A percentile compares a stretch with the other conserved stretches of the same genome.
Evolutionary conservation across 352 stramenopile genomes (phyloP).

Genomic region (Globisporangium uncinulatum): DNA sequence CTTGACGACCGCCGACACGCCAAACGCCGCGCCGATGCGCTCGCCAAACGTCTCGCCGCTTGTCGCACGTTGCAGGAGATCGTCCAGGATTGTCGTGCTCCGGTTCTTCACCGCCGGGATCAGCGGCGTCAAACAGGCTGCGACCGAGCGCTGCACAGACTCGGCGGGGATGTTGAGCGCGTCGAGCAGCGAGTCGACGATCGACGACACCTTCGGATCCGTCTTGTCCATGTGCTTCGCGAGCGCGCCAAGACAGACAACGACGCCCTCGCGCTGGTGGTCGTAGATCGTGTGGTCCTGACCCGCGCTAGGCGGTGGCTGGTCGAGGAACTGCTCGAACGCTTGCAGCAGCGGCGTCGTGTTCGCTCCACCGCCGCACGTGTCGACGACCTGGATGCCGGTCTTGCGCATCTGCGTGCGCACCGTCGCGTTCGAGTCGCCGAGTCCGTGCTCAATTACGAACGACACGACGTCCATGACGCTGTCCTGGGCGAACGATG

Average conservation of each 20-base stretch:
- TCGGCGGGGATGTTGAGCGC: constrained; percentile 90
- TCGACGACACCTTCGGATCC: constrained; percentile 86
- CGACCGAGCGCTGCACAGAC: constrained; percentile 90
- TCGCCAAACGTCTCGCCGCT: constrained; percentile 80
- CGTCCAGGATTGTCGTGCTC: constrained; percentile 67
- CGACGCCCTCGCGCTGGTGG: constrained; percentile 85
- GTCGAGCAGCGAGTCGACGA: constrained; percentile 84
- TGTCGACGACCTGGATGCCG: constrained; percentile 71
- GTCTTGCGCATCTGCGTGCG: constrained; percentile 84
- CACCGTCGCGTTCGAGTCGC: constrained; percentile 63
- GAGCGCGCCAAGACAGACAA: constrained; percentile 87
- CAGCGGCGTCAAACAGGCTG: constrained; percentile 87
- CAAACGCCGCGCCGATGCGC: constrained; percentile 93
- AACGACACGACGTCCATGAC: constrained; percentile 72
- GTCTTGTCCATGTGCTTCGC: constrained; percentile 87
- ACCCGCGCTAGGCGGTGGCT: constrained; percentile 41
- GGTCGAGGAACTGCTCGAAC: constrained; percentile 72
- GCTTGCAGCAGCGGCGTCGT: constrained; percentile 61
- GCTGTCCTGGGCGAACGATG: constrained; percentile 44
- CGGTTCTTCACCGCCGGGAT: constrained; percentile 78
- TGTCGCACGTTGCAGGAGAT: constrained; percentile 67
- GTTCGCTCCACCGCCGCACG: constrained; percentile 57
- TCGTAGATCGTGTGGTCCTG: constrained; percentile 65
- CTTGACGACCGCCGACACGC: constrained; percentile 98
- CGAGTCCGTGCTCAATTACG: constrained; percentile 74